Conservation (phyloP, 768 basidiomycete genomes). For the Lactarius pseudohatsudake region DNA sequence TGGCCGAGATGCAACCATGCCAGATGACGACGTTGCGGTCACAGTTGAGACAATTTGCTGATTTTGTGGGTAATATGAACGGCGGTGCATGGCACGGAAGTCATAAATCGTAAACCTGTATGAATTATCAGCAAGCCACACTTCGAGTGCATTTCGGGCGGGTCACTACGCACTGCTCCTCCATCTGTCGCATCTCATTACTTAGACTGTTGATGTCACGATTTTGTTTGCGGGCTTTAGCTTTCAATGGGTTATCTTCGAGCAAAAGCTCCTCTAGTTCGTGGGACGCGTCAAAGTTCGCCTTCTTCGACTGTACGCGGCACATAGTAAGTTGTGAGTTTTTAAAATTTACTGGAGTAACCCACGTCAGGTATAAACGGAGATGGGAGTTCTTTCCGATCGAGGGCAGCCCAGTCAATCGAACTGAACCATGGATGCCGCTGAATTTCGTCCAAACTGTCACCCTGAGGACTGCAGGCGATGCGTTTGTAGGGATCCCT, state of each 20-base stretch:
- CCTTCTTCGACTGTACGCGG: constrained; percentile 87
- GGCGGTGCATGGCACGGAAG: constrained; percentile 87
- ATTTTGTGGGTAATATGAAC: constrained; percentile 88
- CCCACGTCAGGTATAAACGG: constrained; percentile 89
- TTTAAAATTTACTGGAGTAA: constrained; percentile 24
- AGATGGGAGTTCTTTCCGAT: constrained; percentile 69
- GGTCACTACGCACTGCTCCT: constrained; percentile 75
- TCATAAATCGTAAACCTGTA: constrained; percentile 87
- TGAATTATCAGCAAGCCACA: constrained; percentile 8
- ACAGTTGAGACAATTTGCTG: constrained; percentile 62
- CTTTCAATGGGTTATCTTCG: constrained; percentile 96
- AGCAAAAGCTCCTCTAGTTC: constrained; percentile 94
- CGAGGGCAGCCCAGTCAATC: constrained; percentile 89
- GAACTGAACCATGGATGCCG: constrained; percentile 81
- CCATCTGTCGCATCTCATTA: constrained; percentile 95
- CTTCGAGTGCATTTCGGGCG: constrained; percentile 11
- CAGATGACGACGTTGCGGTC: constrained; percentile 75
- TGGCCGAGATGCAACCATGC: constrained; percentile 68
- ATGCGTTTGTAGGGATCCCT: constrained; percentile 79
- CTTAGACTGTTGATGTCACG: constrained; percentile 80
- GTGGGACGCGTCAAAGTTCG: constrained; percentile 98
- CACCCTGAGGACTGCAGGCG: constrained; percentile 77
- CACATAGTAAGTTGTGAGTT: constrained; percentile 15
- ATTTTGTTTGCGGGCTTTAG: constrained; percentile 86
- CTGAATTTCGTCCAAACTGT: constrained; percentile 77